phyloP scores from a whole-genome alignment of 257 asterid species.

The Petunia secreta region DNA sequence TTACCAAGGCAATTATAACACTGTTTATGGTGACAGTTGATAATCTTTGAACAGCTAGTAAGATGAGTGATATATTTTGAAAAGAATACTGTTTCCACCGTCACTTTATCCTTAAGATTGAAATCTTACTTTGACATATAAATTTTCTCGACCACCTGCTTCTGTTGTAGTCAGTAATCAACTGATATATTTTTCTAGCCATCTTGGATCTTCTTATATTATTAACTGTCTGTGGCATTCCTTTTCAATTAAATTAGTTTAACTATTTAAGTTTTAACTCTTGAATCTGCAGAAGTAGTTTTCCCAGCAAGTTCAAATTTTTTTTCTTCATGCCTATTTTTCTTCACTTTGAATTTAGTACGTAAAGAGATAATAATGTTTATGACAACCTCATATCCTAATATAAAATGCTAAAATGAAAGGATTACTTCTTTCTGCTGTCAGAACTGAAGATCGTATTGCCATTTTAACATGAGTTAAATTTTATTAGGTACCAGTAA shows the following conservation, averaged over 20 bases:
- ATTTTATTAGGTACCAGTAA: conserved; percentile 81
- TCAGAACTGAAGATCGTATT: conserved; percentile 12
- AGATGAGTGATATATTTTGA: conserved; percentile 15
- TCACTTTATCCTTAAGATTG: conserved; percentile 1
- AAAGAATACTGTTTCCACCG: not conserved
- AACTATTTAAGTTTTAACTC: not conserved
- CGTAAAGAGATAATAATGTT: conserved; percentile 1
- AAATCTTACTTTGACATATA: not conserved
- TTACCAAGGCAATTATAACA: not conserved
- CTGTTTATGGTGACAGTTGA: not conserved
- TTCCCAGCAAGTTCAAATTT: conserved; percentile 3
- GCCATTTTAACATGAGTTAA: conserved; percentile 21
- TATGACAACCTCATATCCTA: not conserved
- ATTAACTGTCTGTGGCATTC: not conserved
- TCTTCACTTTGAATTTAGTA: conserved; percentile 14
- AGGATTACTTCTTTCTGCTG: conserved; percentile 5
- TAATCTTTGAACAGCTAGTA: not conserved
- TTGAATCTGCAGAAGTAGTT: not conserved
- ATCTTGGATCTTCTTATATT: not conserved
- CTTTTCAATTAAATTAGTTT: not conserved
- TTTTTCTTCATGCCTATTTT: conserved; percentile 16
- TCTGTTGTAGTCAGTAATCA: conserved; percentile 7
- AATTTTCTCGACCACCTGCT: not conserved
- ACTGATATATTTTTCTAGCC: not conserved
- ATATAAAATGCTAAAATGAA: conserved; percentile 8